Base-by-base conservation (phyloP, 1,284 basidiomycete species). In the Ustilago hordei region DNA sequence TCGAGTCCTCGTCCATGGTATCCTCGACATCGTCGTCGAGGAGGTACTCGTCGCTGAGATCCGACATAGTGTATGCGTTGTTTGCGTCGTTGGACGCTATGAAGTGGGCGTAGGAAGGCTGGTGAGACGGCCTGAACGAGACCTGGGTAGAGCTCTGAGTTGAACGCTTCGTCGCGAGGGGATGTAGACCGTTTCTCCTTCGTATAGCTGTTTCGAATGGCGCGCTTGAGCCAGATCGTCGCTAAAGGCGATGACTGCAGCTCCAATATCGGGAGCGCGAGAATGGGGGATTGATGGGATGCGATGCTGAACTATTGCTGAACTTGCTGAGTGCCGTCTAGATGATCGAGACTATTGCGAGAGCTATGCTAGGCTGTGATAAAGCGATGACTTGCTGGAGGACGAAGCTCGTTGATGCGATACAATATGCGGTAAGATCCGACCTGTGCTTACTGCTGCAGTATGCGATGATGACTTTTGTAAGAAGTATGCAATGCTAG, bases 1-100 rank as follows among this genome's bases (percentile, higher is more conserved):
- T 64, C 4, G 81, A 80, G 56, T 84, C 82, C 50, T 84, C 84
- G 71, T 84, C 84, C 82, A 79, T 81, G 57, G 81, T 81, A 48
- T 83, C 80, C 58, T 83, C 82, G 63, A 77, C 69, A 56, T 78
- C 78, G 31, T 67, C 75, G 47, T 75, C 75, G 53, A 75, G 61
- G 47, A 72, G 66, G 28, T 65, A 75, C 32, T 78, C 75, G 60
- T 78, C 75, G 64, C 75, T 78, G 31, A 78, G 38, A 56, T 78
- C 75, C 60, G 75, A 78, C 75, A 78, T 78, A 52, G 13, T 56
- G 38, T 50, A 15, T 36, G 57, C 17, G n/a, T 23, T 32, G 23
- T 53, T 35, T 50, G 28, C 38, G 35, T 48, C 23, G 13, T 53
- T n/a, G 23, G 48, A 50, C 13, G 34, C 28, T 55, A 12, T 39